These are phyloP conservation scores for Penicillium turbatum DNA, from an alignment of 495 filamentous ascomycete genomes.

Conservation along the genomic window DNA sequence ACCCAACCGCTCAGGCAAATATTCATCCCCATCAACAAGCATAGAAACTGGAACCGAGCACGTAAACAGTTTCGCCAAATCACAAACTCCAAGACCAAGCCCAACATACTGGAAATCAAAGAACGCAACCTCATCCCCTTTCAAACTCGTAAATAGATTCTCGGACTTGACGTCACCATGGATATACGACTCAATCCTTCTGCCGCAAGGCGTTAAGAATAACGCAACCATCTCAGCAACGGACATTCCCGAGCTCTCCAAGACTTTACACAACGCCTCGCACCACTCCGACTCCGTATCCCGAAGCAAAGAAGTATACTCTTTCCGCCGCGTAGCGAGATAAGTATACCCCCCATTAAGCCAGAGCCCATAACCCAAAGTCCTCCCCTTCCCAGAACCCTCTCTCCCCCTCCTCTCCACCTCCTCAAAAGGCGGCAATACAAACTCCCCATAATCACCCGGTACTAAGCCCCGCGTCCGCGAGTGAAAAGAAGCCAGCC, in stretches of 20 bases:
- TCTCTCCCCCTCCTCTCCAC: conserved; percentile 4
- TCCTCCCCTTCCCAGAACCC: neutral
- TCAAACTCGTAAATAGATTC: conserved; percentile 37
- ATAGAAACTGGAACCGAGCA: conserved; percentile 35
- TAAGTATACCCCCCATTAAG: conserved; percentile 42
- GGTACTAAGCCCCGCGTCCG: conserved; percentile 23
- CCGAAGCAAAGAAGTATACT: conserved; percentile 28
- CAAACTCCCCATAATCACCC: conserved; percentile 14
- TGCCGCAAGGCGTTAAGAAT: conserved; percentile 27
- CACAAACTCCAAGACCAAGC: conserved; percentile 36
- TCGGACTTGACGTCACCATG: conserved; percentile 43
- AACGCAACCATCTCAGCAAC: conserved; percentile 32
- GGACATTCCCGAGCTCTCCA: conserved; percentile 14
- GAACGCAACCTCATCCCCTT: conserved; percentile 33
- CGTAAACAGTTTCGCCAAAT: conserved; percentile 40
- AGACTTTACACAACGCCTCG: conserved; percentile 16
- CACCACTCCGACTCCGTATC: conserved; percentile 35
- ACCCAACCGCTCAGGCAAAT: conserved; percentile 22
- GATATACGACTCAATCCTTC: conserved; percentile 33
- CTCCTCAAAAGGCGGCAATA: conserved; percentile 35
- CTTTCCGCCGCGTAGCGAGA: conserved; percentile 33
- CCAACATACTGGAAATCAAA: conserved; percentile 43
- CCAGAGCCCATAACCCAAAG: conserved; percentile 23
- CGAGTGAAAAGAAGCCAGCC: conserved; percentile 32
- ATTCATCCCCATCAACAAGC: conserved; percentile 24